phyloP scores from a whole-genome alignment of 495 filamentous ascomycete species.

The Aspergillus diversus region DNA sequence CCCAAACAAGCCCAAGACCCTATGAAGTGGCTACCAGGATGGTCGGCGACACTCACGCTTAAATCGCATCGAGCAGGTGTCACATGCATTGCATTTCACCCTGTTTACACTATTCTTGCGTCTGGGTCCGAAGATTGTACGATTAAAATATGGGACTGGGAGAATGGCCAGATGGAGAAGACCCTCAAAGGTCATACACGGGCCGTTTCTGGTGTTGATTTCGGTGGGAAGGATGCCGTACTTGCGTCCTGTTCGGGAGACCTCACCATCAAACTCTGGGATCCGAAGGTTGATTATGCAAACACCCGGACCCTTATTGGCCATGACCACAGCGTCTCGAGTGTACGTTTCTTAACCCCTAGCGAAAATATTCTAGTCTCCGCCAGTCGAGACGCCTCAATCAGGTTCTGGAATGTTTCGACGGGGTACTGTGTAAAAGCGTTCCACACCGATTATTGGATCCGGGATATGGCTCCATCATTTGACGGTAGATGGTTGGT shows the following conservation, averaged over 20 bases:
- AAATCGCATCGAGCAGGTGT: constrained; percentile 82
- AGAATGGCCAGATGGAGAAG: constrained; percentile 85
- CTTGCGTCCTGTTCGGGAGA: constrained; percentile 90
- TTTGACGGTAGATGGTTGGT: constrained; percentile 82
- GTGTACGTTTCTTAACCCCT: constrained; percentile 88
- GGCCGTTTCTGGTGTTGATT: constrained; percentile 86
- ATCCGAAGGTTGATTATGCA: constrained; percentile 90
- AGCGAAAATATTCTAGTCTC: constrained; percentile 79
- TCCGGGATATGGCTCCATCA: constrained; percentile 81
- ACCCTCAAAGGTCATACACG: constrained; percentile 95
- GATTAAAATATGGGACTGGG: constrained; percentile 99
- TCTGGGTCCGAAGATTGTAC: constrained; percentile 93
- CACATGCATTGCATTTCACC: constrained; percentile 92
- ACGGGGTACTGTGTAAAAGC: constrained; percentile 91
- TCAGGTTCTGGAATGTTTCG: constrained; percentile 88
- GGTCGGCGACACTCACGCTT: constrained; percentile 66
- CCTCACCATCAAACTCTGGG: constrained; percentile 95
- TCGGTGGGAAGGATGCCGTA: constrained; percentile 84
- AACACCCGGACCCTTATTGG: constrained; percentile 91
- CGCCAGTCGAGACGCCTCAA: constrained; percentile 75
- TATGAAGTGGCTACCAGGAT: constrained; percentile 82
- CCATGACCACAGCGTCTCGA: constrained; percentile 88
- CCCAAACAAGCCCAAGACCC: constrained; percentile 82
- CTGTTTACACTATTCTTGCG: constrained; percentile 85
- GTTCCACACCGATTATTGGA: constrained; percentile 80